phyloP scores from a whole-genome alignment of 2,329 filamentous ascomycete species.

The Aspergillus piperis region DNA sequence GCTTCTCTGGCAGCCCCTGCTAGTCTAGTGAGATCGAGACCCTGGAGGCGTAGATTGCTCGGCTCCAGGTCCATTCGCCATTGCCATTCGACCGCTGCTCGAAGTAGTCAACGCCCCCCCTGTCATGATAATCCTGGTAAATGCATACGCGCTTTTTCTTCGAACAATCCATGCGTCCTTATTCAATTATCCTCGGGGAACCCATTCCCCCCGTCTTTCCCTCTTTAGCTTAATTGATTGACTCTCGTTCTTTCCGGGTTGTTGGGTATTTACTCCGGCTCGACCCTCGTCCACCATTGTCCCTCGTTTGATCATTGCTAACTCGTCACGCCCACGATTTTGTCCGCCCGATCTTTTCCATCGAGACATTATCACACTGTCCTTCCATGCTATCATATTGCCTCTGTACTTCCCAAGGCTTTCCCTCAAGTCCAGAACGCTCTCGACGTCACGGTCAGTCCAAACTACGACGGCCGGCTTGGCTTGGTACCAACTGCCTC shows the following conservation, averaged over 20 bases:
- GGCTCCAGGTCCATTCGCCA: not conserved
- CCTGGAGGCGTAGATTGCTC: not conserved
- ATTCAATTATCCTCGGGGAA: constrained; percentile 16
- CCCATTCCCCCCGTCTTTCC: constrained; percentile 11
- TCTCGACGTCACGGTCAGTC: not conserved
- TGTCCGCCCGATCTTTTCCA: constrained; percentile 5
- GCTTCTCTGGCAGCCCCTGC: constrained; percentile 2
- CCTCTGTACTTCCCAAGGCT: not conserved
- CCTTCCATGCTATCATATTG: constrained; percentile 1
- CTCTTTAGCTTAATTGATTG: constrained; percentile 16
- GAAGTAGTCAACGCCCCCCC: constrained; percentile 12
- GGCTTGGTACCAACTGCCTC: not conserved
- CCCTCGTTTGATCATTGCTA: constrained; percentile 10
- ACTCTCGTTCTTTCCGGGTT: constrained; percentile 13
- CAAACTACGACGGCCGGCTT: not conserved
- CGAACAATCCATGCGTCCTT: constrained; percentile 20
- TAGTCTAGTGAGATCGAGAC: constrained; percentile 8
- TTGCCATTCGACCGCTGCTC: constrained; percentile 9
- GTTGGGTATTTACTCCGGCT: constrained; percentile 15
- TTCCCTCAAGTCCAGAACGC: not conserved
- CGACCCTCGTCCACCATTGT: constrained; percentile 6
- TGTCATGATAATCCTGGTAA: constrained; percentile 15
- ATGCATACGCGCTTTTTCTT: constrained; percentile 17
- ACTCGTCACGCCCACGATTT: constrained; percentile 5
- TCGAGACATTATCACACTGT: constrained; percentile 1